Evolutionary conservation across 2,329 filamentous ascomycete genomes (phyloP).

Genomic region (Alternaria ethzedia): DNA sequence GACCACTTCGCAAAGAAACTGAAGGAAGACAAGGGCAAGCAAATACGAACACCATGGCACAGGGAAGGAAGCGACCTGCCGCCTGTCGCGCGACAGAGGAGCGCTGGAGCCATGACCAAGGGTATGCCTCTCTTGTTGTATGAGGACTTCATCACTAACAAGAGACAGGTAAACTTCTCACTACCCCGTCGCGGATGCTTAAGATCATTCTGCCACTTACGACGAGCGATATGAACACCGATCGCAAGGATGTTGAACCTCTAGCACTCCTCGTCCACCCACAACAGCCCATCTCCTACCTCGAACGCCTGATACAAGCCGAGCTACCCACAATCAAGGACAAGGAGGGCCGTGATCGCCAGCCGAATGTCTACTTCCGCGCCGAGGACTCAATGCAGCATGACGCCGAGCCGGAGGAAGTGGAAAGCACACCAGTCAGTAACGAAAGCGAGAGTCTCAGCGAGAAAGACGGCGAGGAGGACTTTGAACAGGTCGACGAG

Average conservation of each 20-base stretch:
- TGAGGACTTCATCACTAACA: constrained; percentile 8
- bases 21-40: constrained; percentile 60
- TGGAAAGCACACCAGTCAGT: constrained; percentile 33
- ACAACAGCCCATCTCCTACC: constrained; percentile 87
- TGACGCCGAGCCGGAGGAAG: constrained; percentile 48
- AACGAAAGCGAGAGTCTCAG: constrained; percentile 32
- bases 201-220: constrained; percentile 81
- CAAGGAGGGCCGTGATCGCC: constrained; percentile 69
- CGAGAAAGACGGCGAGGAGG: constrained; percentile 44
- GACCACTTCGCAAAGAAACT: constrained; percentile 53
- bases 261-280: constrained; percentile 86
- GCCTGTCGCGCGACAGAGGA: constrained; percentile 60
- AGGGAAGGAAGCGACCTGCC: constrained; percentile 65
- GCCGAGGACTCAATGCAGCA: constrained; percentile 76
- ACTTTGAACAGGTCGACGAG: constrained; percentile 57
- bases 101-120: constrained; percentile 68
- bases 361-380: constrained; percentile 78
- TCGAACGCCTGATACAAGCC: constrained; percentile 86
- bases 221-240: constrained; percentile 63
- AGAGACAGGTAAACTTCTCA: constrained; percentile 72
- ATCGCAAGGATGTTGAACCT: constrained; percentile 77
- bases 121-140: constrained; percentile 49
- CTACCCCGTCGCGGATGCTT: constrained; percentile 78
- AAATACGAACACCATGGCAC: constrained; percentile 70
- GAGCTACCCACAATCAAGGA: constrained; percentile 74